These are phyloP conservation scores for Hortiboletus flavorubellus DNA, from an alignment of 768 basidiomycete genomes.

Conservation along the genomic window DNA sequence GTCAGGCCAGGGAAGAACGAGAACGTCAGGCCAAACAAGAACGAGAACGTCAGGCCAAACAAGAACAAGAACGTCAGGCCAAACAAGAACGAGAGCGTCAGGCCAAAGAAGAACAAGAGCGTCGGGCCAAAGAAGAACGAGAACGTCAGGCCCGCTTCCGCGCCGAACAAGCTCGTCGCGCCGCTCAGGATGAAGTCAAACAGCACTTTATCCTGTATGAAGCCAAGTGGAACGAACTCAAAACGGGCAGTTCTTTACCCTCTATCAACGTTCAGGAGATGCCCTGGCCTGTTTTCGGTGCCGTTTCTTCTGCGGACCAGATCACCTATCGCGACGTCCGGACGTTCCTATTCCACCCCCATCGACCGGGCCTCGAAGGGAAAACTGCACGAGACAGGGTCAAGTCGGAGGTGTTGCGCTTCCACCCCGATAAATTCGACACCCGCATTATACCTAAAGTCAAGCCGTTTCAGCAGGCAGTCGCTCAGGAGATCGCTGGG, in stretches of 20 bases:
- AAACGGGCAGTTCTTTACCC: conserved; percentile 16
- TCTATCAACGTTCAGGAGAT: conserved; percentile 31
- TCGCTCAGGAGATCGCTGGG: conserved; percentile 37
- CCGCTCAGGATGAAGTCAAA: conserved; percentile 6
- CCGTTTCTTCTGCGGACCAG: conserved; percentile 20
- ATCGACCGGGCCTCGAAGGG: conserved; percentile 25
- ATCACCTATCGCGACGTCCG: conserved; percentile 35
- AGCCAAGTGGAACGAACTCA: conserved; percentile 37
- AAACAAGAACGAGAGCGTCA: too few relatives aligned
- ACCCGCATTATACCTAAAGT: conserved; percentile 36
- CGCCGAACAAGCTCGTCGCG: conserved; percentile 18
- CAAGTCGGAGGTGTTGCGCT: conserved; percentile 46
- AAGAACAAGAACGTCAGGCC: too few relatives aligned
- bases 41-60: too few relatives aligned
- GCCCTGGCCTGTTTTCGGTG: conserved; percentile 44
- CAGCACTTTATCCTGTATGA: conserved; percentile 29
- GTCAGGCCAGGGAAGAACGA: neutral
- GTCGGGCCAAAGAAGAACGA: conserved; percentile 8
- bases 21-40: too few relatives aligned
- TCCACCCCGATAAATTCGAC: conserved; percentile 56
- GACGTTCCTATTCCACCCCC: conserved; percentile 40
- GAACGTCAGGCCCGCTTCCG: conserved; percentile 20
- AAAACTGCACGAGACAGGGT: conserved; percentile 36
- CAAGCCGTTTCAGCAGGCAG: conserved; percentile 27
- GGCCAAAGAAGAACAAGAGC: too few relatives aligned